These are phyloP conservation scores for Hortiboletus flavorubellus DNA, from an alignment of 768 basidiomycete genomes.

Conservation along the genomic window DNA sequence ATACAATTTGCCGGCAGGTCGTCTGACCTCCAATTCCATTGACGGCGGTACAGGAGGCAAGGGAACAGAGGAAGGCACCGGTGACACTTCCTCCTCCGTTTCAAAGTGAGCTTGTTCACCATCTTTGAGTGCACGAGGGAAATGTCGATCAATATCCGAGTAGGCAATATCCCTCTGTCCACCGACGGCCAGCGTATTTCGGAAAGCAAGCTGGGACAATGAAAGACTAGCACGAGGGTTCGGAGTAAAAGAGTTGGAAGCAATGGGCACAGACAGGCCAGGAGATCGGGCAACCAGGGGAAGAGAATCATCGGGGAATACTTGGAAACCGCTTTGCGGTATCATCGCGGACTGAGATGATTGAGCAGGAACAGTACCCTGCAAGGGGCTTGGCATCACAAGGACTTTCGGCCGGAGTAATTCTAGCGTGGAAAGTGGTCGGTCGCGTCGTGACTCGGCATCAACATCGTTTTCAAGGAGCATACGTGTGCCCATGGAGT, in stretches of 20 bases:
- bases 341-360: slow-evolving; percentile 33
- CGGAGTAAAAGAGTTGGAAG: slow-evolving; percentile 70
- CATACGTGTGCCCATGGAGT: slow-evolving; percentile 62
- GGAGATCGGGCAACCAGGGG: slow-evolving; percentile 68
- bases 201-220: slow-evolving; percentile 81
- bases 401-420: slow-evolving; percentile 88
- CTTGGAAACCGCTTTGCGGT: slow-evolving; percentile 57
- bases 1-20: slow-evolving; percentile 80
- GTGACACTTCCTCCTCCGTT: slow-evolving; percentile 36
- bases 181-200: slow-evolving; percentile 71
- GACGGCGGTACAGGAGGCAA: slow-evolving; percentile 30
- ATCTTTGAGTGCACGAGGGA: slow-evolving; percentile 74
- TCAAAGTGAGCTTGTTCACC: slow-evolving; percentile 71
- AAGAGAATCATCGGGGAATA: slow-evolving; percentile 59
- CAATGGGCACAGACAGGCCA: slow-evolving; percentile 40
- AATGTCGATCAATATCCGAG: slow-evolving; percentile 51
- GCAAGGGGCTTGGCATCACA: slow-evolving; percentile 89
- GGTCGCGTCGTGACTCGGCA: slow-evolving; percentile 39
- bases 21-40: slow-evolving; percentile 33
- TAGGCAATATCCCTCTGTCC: slow-evolving; percentile 63
- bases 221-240: slow-evolving; percentile 74
- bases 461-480: slow-evolving; percentile 53
- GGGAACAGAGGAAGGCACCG: slow-evolving; percentile 30
- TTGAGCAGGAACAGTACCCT: slow-evolving; percentile 39
- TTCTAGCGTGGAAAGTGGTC: slow-evolving; percentile 70